Percentiles rank a stretch among this genome's conserved stretches.
Evolutionary conservation across 176 grass and related monocot species (phyloP).

Genomic region (Ensete glaucum): DNA sequence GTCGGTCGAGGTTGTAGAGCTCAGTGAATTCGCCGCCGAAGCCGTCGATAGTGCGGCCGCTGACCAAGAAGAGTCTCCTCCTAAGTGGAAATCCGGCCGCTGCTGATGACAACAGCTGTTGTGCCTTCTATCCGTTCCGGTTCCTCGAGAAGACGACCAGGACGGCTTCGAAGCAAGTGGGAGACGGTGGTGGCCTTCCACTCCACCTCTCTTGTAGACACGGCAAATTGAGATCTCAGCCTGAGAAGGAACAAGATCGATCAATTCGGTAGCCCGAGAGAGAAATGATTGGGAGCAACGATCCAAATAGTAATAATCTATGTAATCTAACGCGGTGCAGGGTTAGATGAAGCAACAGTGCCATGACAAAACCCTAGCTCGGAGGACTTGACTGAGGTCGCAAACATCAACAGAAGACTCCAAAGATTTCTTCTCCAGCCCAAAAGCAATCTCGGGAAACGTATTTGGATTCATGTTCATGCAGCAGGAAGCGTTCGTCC

Average conservation of each 20-base stretch:
- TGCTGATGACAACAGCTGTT: slow-evolving; percentile 2
- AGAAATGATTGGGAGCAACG: too few relatives aligned
- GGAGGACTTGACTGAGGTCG: too few relatives aligned
- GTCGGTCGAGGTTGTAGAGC: slow-evolving; percentile 67
- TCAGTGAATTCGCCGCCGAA: slow-evolving; percentile 31
- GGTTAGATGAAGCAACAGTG: too few relatives aligned
- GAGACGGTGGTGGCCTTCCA: slow-evolving; percentile 59
- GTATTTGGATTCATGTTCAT: too few relatives aligned
- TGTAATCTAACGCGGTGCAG: too few relatives aligned
- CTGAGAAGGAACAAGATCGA: not conserved
- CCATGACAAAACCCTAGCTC: too few relatives aligned
- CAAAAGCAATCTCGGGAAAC: too few relatives aligned
- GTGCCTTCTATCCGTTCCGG: not conserved
- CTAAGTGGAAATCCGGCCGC: slow-evolving; percentile 15
- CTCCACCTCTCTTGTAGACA: slow-evolving; percentile 69
- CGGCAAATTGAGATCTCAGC: slow-evolving; percentile 73
- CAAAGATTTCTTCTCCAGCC: too few relatives aligned
- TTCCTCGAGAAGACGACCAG: not conserved
- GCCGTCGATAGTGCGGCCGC: slow-evolving; percentile 25
- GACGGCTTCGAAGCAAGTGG: not conserved
- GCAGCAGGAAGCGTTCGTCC: too few relatives aligned
- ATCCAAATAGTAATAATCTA: too few relatives aligned
- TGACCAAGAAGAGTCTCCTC: too few relatives aligned
- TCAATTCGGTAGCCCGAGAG: not conserved
- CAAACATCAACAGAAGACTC: too few relatives aligned